These are phyloP conservation scores for Hypholoma sublateritium DNA, from an alignment of 768 basidiomycete species.

Conservation along the genomic window DNA sequence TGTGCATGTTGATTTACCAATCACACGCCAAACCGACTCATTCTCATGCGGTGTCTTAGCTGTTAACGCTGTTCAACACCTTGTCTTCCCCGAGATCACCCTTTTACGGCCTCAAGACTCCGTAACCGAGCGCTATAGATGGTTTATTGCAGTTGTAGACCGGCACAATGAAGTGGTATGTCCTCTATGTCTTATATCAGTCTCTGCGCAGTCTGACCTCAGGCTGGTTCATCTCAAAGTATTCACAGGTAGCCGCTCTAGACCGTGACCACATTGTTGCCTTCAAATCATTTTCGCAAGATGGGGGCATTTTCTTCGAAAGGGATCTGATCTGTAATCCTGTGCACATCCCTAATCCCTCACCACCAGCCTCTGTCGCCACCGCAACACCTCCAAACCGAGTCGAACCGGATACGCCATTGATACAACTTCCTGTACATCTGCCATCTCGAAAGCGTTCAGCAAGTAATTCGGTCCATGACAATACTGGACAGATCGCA, in stretches of 20 bases:
- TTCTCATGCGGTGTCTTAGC: background rate
- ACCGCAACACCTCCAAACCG: background rate
- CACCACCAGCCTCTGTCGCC: background rate
- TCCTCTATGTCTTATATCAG: background rate
- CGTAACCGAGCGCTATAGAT: background rate
- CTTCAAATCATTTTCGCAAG: background rate
- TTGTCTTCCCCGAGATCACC: background rate
- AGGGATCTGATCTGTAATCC: background rate
- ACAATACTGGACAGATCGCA: background rate
- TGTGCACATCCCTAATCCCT: background rate
- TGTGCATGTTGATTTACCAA: background rate
- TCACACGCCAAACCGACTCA: background rate
- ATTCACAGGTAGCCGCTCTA: background rate
- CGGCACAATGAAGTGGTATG: background rate
- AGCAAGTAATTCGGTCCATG: background rate
- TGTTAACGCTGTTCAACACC: background rate
- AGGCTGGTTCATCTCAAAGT: background rate
- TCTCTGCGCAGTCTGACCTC: background rate
- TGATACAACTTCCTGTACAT: background rate
- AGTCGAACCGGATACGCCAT: background rate
- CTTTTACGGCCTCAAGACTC: background rate
- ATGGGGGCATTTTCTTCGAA: background rate
- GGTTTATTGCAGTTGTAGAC: background rate
- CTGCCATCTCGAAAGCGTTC: background rate
- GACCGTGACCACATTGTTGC: background rate